Conservation (phyloP, 1,284 basidiomycete species). For the Papiliotrema flavescens region DNA sequence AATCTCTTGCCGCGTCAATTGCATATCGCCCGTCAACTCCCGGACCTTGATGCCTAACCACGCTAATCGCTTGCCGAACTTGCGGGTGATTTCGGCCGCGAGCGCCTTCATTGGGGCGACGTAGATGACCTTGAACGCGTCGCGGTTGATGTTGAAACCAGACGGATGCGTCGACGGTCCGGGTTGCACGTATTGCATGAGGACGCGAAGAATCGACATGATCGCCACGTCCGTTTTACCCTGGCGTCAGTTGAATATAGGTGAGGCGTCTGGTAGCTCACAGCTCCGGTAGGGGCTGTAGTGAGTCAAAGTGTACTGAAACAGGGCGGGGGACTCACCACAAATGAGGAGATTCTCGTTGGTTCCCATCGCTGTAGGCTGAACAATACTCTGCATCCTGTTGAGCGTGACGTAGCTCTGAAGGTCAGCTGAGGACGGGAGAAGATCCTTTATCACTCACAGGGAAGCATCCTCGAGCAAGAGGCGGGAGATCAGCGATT, state of each 20-base stretch:
- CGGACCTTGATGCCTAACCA: slow-evolving; percentile 86
- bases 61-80: slow-evolving; percentile 81
- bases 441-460: slow-evolving; percentile 51
- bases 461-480: slow-evolving; percentile 83
- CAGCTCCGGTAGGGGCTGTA: slow-evolving; percentile 88
- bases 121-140: slow-evolving; percentile 94
- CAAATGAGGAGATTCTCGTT: slow-evolving; percentile 98
- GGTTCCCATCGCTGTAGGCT: slow-evolving; percentile 84
- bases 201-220: slow-evolving; percentile 83
- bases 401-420: slow-evolving; percentile 86
- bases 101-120: slow-evolving; percentile 99
- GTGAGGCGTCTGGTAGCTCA: slow-evolving; percentile 50
- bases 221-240: slow-evolving; percentile 99
- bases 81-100: slow-evolving; percentile 91
- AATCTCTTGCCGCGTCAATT: slow-evolving; percentile 90
- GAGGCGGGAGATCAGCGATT: slow-evolving; percentile 69
- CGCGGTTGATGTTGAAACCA: slow-evolving; percentile 59
- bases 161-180: slow-evolving; percentile 43
- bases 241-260: slow-evolving; percentile 49
- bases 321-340: slow-evolving; percentile 55
- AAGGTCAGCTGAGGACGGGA: slow-evolving; percentile 6
- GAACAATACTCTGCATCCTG: slow-evolving; percentile 93
- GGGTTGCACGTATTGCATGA: slow-evolving; percentile 66
- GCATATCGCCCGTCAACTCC: slow-evolving; percentile 98
- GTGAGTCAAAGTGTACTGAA: background rate